Evolutionary conservation across 371 early-diverging fungal genomes (phyloP), one percentile per base, ranked within the genome.

Genomic region (Mortierella sp.): DNA sequence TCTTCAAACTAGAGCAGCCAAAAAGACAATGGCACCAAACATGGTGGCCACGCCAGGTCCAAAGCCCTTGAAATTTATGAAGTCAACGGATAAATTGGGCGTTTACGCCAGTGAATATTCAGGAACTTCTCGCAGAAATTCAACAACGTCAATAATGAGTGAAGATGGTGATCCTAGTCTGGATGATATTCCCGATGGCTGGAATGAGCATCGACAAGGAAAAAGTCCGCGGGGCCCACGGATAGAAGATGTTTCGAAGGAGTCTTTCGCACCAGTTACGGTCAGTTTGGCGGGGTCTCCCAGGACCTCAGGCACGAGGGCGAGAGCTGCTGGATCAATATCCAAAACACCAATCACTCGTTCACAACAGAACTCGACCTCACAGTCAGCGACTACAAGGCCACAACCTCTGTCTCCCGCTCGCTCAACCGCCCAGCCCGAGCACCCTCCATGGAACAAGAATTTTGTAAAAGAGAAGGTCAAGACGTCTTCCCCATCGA

Each of bases 51-150:
- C 54, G 17, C 58, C 23, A 28, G 60, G 66, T 34, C 56, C 63
- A 5, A 54, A 37, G n/a, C 32, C 68, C 5, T 5, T 63, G 42
- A 62, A 37, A 22, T 22, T 63, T 17, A 72, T 57, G 40, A 40
- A 35, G 43, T 66, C 73, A 12, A 73, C 59, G 3, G 73, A 78
- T 23, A 62, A 59, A n/a, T n/a, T 66, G 6, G 58, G 66, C 0
- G 19, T 61, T 10, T 61, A 72, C 22, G 51, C 59, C 0, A 66
- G 61, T 17, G 81, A 74, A 32, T 31, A 58, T 10, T 68, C 64
- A 2, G 60, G 58, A 0, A 10, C 71, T 29, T 71, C 81, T 2
- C 71, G 81, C 2, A 63, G 75, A 32, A 71, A 75, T 61, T 80
- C 81, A n/a, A 57, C 60, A 0, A 26, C 75, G 0, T 80, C 81